Conservation (phyloP, 2,329 filamentous ascomycete species). For the Alternaria sp. region DNA sequence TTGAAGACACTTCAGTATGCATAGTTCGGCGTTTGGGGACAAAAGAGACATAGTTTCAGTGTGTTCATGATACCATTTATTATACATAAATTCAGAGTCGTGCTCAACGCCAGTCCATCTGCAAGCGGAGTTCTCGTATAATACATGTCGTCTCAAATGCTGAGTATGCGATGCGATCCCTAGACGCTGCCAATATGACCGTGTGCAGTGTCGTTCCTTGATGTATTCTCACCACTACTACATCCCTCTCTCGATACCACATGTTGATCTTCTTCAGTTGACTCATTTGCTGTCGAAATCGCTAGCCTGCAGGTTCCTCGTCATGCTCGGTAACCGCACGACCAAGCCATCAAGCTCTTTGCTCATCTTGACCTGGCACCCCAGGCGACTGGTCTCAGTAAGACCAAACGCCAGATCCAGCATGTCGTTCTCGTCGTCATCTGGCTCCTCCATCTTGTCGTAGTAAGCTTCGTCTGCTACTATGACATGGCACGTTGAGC, state of each 20-base stretch:
- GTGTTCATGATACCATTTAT: conserved; percentile 25
- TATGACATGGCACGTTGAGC: conserved; percentile 92
- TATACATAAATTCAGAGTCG: conserved; percentile 17
- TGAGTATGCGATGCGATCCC: not conserved
- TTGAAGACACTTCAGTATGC: not conserved
- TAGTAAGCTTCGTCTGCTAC: conserved; percentile 77
- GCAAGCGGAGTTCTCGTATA: conserved; percentile 27
- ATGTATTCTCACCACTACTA: not conserved
- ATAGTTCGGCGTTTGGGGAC: conserved; percentile 2
- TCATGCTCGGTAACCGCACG: conserved; percentile 90
- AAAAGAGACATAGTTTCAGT: conserved; percentile 3
- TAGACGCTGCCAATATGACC: not conserved
- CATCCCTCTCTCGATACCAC: not conserved
- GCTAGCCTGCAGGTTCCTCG: conserved; percentile 92
- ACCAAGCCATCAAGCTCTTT: conserved; percentile 87
- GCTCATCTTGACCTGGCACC: conserved; percentile 91
- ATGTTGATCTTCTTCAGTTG: not conserved
- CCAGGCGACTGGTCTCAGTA: conserved; percentile 83
- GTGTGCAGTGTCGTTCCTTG: not conserved
- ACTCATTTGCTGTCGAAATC: conserved; percentile 68
- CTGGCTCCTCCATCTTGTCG: conserved; percentile 71
- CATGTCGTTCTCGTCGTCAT: conserved; percentile 58
- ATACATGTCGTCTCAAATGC: conserved; percentile 20
- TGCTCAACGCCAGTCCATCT: conserved; percentile 18
- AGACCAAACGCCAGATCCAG: conserved; percentile 88